Percentiles rank a stretch among this genome's conserved stretches.
Evolutionary conservation across 805 yeast genomes (phyloP).

Genomic region (Jamesozyma lodderae): DNA sequence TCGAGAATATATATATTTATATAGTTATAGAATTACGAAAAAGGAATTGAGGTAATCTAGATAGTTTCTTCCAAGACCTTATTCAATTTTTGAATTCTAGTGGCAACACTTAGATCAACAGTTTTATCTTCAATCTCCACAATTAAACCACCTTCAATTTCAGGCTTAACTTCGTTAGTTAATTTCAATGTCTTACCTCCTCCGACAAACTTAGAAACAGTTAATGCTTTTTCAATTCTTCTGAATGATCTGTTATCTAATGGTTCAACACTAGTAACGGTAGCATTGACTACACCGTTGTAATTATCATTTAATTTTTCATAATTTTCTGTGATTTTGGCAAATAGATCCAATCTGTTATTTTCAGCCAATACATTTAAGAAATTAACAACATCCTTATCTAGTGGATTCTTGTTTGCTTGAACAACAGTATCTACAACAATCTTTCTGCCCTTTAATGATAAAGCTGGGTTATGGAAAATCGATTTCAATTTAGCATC

Average conservation of each 20-base stretch:
- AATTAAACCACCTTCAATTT: slow-evolving; percentile 88
- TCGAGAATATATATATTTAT: slow-evolving; percentile 1
- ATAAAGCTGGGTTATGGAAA: slow-evolving; percentile 76
- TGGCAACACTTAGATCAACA: slow-evolving; percentile 81
- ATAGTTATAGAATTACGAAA: not conserved
- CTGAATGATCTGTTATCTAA: slow-evolving; percentile 72
- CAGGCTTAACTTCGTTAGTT: slow-evolving; percentile 76
- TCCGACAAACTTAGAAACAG: slow-evolving; percentile 75
- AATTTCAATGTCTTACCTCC: slow-evolving; percentile 77
- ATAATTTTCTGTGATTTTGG: slow-evolving; percentile 60
- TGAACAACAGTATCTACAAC: slow-evolving; percentile 52
- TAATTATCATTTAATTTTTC: slow-evolving; percentile 74
- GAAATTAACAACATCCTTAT: slow-evolving; percentile 63
- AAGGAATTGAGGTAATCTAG: slow-evolving; percentile 31
- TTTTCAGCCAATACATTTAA: slow-evolving; percentile 82
- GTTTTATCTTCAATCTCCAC: slow-evolving; percentile 96
- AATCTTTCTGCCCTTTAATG: slow-evolving; percentile 60
- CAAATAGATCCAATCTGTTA: slow-evolving; percentile 76
- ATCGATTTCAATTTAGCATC: slow-evolving; percentile 57
- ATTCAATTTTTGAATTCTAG: slow-evolving; percentile 84
- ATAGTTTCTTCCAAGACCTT: slow-evolving; percentile 77
- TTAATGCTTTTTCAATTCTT: slow-evolving; percentile 70
- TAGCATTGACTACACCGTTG: slow-evolving; percentile 87
- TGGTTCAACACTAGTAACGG: slow-evolving; percentile 78
- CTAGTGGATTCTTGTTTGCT: slow-evolving; percentile 38